Evolutionary conservation across 2,329 filamentous ascomycete genomes (phyloP).

Genomic region (Colletotrichum truncatum): DNA sequence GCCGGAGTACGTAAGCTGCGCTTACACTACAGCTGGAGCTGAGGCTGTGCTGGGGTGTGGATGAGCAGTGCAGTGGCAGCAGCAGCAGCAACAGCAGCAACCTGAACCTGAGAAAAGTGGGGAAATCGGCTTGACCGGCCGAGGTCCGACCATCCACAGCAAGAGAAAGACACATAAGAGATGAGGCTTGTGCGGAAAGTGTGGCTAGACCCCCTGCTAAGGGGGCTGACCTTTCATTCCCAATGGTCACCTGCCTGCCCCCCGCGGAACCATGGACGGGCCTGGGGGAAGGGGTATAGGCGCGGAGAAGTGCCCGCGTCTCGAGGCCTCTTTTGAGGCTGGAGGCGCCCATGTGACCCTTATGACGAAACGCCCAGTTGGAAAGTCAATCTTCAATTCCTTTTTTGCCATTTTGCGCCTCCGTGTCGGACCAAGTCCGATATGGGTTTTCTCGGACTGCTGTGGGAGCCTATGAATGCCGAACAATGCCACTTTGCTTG

Average conservation of each 20-base stretch:
- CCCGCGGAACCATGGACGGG: not conserved
- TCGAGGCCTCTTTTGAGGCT: conserved; percentile 2
- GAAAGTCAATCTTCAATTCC: not conserved
- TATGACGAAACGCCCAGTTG: not conserved
- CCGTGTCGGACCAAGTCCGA: not conserved
- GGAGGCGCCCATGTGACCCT: not conserved
- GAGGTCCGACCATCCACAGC: not conserved
- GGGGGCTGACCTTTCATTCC: not conserved
- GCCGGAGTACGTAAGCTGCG: not conserved
- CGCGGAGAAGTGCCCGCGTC: conserved; percentile 5
- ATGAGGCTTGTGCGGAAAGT: not conserved
- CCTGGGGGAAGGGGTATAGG: not conserved
- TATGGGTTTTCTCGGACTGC: not conserved
- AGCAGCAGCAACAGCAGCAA: too few species aligned
- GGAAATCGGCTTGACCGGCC: not conserved
- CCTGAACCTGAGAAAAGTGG: not conserved
- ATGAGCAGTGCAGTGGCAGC: not conserved
- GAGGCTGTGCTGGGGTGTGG: not conserved
- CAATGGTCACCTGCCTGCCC: not conserved
- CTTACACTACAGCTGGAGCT: not conserved
- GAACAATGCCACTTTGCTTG: too few species aligned
- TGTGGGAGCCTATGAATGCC: not conserved
- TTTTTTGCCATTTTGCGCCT: not conserved
- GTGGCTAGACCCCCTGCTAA: not conserved
- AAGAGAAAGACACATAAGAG: too few species aligned